Evolutionary conservation across 176 grass and related monocot genomes (phyloP).

Genomic region (Aegilops speltoides): DNA sequence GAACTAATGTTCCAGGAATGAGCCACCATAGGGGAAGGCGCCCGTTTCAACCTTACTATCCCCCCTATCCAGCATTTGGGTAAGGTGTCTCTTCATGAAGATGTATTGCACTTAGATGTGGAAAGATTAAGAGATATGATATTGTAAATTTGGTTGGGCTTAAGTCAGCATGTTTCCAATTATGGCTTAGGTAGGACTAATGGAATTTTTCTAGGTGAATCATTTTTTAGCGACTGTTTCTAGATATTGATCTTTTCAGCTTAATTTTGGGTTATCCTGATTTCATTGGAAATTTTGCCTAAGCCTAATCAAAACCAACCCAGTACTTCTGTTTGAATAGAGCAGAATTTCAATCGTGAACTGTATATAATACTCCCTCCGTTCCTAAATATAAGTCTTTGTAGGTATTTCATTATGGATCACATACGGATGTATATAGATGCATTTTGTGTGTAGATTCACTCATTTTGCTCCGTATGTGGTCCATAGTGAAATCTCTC

Average conservation of each 20-base stretch:
- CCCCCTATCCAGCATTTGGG: slow-evolving; percentile 62
- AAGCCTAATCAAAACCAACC: neutral
- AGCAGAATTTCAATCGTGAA: neutral
- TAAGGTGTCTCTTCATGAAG: slow-evolving; percentile 39
- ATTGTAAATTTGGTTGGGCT: neutral
- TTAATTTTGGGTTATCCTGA: neutral
- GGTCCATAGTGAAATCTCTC: too few species aligned
- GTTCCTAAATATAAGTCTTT: too few species aligned
- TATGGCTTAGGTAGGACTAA: neutral
- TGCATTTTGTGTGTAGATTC: too few species aligned
- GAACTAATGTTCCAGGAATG: slow-evolving; percentile 83
- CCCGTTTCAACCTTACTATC: slow-evolving; percentile 38
- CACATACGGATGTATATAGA: too few species aligned
- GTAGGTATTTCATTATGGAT: too few species aligned
- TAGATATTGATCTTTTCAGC: neutral
- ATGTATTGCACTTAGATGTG: slow-evolving; percentile 1
- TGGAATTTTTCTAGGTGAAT: neutral
- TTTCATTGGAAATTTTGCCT: neutral
- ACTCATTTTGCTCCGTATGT: too few species aligned
- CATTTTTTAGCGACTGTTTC: neutral
- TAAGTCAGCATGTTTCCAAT: neutral
- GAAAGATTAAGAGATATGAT: slow-evolving; percentile 17
- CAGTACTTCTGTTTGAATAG: neutral
- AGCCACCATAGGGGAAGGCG: slow-evolving; percentile 54
- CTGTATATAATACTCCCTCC: neutral